These are phyloP conservation scores for Bassia scoparia DNA, from an alignment of 148 eudicot genomes.

Conservation along the genomic window DNA sequence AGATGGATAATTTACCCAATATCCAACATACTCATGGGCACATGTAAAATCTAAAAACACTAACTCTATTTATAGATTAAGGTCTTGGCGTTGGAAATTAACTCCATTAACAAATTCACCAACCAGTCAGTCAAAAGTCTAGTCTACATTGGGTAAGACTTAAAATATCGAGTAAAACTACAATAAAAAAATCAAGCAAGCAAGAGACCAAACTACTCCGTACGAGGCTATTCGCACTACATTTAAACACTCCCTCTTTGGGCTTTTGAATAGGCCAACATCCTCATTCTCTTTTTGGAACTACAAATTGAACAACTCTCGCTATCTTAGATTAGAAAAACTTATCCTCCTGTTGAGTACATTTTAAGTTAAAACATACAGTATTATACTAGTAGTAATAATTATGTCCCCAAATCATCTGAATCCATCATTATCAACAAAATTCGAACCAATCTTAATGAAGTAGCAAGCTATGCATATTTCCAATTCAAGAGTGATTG, in stretches of 20 bases:
- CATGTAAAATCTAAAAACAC: too few species aligned
- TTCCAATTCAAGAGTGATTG: neutral
- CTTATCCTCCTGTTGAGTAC: conserved; percentile 12
- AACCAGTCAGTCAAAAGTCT: neutral
- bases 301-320: too few species aligned
- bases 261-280: conserved; percentile 9
- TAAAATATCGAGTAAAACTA: neutral
- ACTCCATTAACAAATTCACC: neutral
- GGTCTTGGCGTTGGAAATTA: neutral
- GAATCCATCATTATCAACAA: conserved; percentile 7
- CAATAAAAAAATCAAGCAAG: conserved; percentile 3
- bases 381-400: neutral
- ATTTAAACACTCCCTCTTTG: neutral
- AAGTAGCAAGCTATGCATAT: too few species aligned
- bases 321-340: neutral
- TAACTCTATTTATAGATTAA: neutral
- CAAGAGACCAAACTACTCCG: neutral
- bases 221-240: too few species aligned
- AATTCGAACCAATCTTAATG: neutral
- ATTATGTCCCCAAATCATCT: conserved; percentile 23
- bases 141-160: neutral
- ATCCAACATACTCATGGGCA: too few species aligned
- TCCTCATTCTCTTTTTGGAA: conserved; percentile 12
- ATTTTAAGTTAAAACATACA: conserved; percentile 29
- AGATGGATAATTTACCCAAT: too few species aligned